phyloP scores from a whole-genome alignment of 2,329 filamentous ascomycete species.

The Lojkania enalia region DNA sequence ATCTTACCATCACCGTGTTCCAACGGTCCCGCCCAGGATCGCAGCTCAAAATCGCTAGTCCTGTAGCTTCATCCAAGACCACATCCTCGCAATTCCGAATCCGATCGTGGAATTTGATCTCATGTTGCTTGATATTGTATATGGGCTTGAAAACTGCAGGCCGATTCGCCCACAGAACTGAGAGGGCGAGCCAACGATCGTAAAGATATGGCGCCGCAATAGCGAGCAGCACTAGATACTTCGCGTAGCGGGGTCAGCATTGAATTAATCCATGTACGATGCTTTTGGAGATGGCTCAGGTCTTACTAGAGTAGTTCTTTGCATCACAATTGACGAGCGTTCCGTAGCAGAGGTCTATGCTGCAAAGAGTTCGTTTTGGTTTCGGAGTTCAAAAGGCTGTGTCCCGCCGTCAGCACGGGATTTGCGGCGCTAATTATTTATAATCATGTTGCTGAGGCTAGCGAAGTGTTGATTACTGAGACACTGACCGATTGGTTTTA shows the following conservation, averaged over 20 bases:
- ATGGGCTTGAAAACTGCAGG: conserved; percentile 25
- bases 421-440: no score
- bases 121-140: conserved; percentile 28
- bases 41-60: conserved; percentile 49
- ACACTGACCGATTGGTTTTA: no score
- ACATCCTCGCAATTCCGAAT: conserved; percentile 52
- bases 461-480: no score
- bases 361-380: no score
- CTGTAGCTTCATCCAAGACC: conserved; percentile 40
- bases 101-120: conserved; percentile 40
- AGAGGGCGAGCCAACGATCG: conserved; percentile 28
- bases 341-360: no score
- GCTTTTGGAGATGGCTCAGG: no score
- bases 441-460: no score
- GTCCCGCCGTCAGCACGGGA: no score
- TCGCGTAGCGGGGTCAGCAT: not conserved
- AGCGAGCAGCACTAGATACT: conserved; percentile 7
- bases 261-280: not conserved
- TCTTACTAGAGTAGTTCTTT: no score
- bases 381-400: no score
- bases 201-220: conserved; percentile 30
- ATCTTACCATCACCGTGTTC: conserved; percentile 52
- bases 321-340: no score
- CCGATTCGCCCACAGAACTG: conserved; percentile 23
- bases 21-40: conserved; percentile 48